Evolutionary conservation across 2,329 filamentous ascomycete species (phyloP).

Genomic region (Pseudogymnoascus sp.): DNA sequence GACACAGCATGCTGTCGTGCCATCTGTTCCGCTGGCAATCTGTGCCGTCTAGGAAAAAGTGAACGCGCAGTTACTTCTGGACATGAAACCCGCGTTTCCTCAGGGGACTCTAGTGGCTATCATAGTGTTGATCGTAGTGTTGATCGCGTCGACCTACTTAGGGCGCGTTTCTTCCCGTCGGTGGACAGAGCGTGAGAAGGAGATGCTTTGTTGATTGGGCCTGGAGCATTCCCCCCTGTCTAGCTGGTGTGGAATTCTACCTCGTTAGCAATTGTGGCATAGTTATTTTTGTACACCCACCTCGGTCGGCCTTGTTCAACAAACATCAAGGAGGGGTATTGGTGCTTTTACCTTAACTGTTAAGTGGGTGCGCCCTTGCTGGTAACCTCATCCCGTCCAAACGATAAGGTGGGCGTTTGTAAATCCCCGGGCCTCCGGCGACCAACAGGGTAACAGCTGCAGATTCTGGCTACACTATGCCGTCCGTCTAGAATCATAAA

Average conservation of each 20-base stretch:
- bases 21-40: neutral
- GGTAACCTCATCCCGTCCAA: neutral
- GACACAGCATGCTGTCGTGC: neutral
- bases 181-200: neutral
- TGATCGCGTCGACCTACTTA: neutral
- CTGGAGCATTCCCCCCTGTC: neutral
- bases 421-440: neutral
- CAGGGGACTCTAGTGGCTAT: neutral
- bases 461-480: neutral
- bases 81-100: neutral
- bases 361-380: neutral
- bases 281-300: neutral
- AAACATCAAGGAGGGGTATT: neutral
- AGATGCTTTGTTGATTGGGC: neutral
- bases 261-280: neutral
- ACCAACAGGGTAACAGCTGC: neutral
- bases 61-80: neutral
- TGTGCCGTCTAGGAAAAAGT: neutral
- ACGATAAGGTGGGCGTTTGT: neutral
- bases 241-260: neutral
- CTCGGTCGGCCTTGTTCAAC: neutral
- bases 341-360: neutral
- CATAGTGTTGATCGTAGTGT: neutral
- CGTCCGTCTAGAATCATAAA: neutral
- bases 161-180: neutral